Evolutionary conservation across 164 flowering plant genomes (phyloP).

Genomic region (Taxillus chinensis): DNA sequence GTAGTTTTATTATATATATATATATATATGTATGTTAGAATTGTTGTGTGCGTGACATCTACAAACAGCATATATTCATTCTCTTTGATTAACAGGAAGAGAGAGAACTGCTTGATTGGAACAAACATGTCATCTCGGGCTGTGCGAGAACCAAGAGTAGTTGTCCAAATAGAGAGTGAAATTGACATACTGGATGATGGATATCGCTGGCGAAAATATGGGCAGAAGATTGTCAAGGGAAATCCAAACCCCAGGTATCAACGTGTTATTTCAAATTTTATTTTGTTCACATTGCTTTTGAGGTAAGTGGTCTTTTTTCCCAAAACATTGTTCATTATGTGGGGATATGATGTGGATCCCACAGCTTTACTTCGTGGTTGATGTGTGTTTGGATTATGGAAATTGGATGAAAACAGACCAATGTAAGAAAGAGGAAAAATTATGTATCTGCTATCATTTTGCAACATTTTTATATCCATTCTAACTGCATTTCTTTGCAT

Average conservation of each 20-base stretch:
- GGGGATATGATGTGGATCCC: no score
- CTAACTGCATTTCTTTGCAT: no score
- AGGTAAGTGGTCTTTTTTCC: neutral
- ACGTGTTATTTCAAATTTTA: neutral
- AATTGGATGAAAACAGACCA: no score
- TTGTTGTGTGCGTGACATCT: neutral
- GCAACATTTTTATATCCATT: no score
- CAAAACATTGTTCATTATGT: no score
- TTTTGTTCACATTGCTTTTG: neutral
- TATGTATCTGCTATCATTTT: no score
- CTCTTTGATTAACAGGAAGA: constrained; percentile 31
- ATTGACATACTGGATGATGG: constrained; percentile 89
- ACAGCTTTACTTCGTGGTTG: no score
- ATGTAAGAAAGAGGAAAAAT: no score
- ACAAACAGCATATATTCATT: neutral
- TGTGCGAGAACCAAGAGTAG: constrained; percentile 68
- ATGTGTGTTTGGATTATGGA: no score
- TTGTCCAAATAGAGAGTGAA: constrained; percentile 69
- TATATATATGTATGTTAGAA: neutral
- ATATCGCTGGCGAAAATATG: constrained; percentile 87
- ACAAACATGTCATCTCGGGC: constrained; percentile 45
- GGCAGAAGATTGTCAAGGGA: constrained; percentile 85
- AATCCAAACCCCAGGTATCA: constrained; percentile 82
- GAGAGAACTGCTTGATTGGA: constrained; percentile 37
- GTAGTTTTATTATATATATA: constrained; percentile 12